phyloP scores from a whole-genome alignment of 78 protist genomes.

The Capsaspora owczarzaki region DNA sequence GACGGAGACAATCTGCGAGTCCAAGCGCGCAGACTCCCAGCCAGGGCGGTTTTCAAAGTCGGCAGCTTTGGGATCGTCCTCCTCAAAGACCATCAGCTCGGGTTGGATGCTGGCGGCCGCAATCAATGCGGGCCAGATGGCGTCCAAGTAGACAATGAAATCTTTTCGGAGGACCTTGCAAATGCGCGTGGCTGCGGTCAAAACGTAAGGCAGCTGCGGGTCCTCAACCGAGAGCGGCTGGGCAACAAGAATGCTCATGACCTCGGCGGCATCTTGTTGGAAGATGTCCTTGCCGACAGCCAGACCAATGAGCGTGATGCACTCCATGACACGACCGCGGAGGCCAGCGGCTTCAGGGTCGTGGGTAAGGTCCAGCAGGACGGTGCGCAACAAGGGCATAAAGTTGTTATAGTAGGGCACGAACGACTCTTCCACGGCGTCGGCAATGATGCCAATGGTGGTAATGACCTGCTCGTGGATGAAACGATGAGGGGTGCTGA shows the following conservation, averaged over 20 bases:
- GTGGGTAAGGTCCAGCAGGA: constrained; percentile 22
- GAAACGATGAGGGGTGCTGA: constrained; percentile 7
- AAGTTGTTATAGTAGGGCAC: constrained; percentile 51
- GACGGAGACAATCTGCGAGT: constrained; percentile 20
- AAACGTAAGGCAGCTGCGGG: constrained; percentile 67
- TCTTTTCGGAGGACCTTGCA: constrained; percentile 59
- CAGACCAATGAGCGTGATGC: constrained; percentile 74
- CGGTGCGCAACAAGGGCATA: constrained; percentile 57
- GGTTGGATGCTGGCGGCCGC: constrained; percentile 26
- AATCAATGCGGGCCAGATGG: constrained; percentile 63
- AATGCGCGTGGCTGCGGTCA: constrained; percentile 77
- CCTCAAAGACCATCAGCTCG: constrained; percentile 23
- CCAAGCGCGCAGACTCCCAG: not conserved
- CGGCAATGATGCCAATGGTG: constrained; percentile 27
- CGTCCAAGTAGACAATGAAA: constrained; percentile 67
- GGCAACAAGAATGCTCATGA: constrained; percentile 53
- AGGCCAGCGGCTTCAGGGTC: constrained; percentile 29
- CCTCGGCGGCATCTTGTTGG: constrained; percentile 35
- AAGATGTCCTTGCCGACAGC: constrained; percentile 81
- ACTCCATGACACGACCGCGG: constrained; percentile 83
- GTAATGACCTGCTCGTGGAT: constrained; percentile 33
- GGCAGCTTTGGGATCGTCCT: not conserved
- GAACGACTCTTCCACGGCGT: constrained; percentile 24
- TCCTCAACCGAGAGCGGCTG: constrained; percentile 41
- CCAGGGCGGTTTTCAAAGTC: not conserved